Percentiles rank a stretch among this genome's conserved stretches.
Conservation (phyloP, 768 basidiomycete species). For the Amanita phalloides region DNA sequence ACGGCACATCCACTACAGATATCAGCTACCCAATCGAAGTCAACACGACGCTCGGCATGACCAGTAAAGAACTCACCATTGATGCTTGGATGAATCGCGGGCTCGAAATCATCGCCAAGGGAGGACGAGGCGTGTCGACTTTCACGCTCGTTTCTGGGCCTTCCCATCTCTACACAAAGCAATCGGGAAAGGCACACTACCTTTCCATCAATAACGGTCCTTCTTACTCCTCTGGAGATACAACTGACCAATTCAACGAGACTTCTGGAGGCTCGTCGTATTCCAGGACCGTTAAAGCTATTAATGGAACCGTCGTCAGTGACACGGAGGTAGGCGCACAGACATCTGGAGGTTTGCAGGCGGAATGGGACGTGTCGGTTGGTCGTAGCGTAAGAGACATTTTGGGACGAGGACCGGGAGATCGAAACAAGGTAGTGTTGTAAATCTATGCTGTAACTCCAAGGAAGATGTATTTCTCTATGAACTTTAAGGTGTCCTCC, state of each 20-base stretch:
- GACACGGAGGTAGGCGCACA: background rate
- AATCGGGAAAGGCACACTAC: background rate
- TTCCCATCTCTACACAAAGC: background rate
- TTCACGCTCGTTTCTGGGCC: constrained; percentile 1
- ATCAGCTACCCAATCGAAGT: constrained; percentile 1
- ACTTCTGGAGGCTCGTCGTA: background rate
- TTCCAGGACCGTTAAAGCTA: background rate
- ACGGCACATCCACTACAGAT: background rate
- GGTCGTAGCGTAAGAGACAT: background rate
- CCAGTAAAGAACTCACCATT: background rate
- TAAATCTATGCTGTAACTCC: too few relatives aligned
- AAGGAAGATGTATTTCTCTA: too few relatives aligned
- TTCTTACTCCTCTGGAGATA: background rate
- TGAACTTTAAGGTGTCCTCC: too few relatives aligned
- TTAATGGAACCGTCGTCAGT: background rate
- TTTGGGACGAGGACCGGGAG: background rate
- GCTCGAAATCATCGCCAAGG: background rate
- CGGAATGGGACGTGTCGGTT: background rate
- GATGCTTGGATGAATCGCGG: background rate
- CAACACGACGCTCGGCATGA: background rate
- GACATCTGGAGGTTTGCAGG: background rate
- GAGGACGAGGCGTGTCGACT: background rate
- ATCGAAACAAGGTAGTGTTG: background rate
- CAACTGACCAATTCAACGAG: background rate
- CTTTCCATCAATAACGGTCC: background rate